Evolutionary conservation across 441 rosid genomes (phyloP).

Genomic region (Populus tomentosa): DNA sequence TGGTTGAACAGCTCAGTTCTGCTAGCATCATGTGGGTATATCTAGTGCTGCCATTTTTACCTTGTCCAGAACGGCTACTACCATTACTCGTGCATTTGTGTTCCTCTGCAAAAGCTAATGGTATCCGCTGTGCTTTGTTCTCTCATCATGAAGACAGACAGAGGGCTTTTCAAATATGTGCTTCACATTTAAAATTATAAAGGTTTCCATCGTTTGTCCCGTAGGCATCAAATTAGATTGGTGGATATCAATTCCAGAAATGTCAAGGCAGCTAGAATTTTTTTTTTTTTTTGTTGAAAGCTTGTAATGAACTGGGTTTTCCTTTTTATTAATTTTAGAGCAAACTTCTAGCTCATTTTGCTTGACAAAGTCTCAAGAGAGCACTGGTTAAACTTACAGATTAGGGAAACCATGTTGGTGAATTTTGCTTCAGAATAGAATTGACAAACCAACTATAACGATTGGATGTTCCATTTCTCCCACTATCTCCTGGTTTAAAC

Average conservation of each 20-base stretch:
- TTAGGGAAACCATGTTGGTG: conserved; percentile 5
- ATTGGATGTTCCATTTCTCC: conserved; percentile 8
- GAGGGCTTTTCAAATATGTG: neutral
- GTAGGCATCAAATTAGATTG: neutral
- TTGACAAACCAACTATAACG: conserved; percentile 25
- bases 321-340: neutral
- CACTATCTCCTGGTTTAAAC: conserved; percentile 7
- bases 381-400: conserved; percentile 14
- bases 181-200: neutral
- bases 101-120: neutral
- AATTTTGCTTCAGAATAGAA: conserved; percentile 12
- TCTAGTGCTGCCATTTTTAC: neutral
- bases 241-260: neutral
- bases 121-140: neutral
- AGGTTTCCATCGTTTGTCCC: neutral
- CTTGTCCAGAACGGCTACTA: neutral
- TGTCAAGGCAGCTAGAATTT: neutral
- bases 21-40: neutral
- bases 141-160: neutral
- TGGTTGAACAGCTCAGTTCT: neutral
- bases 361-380: conserved; percentile 10
- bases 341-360: neutral
- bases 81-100: neutral
- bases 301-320: neutral
- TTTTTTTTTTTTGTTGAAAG: neutral